These are phyloP conservation scores for Geotrichum carabidarum DNA, from an alignment of 1,139 yeast genomes.

Conservation along the genomic window DNA sequence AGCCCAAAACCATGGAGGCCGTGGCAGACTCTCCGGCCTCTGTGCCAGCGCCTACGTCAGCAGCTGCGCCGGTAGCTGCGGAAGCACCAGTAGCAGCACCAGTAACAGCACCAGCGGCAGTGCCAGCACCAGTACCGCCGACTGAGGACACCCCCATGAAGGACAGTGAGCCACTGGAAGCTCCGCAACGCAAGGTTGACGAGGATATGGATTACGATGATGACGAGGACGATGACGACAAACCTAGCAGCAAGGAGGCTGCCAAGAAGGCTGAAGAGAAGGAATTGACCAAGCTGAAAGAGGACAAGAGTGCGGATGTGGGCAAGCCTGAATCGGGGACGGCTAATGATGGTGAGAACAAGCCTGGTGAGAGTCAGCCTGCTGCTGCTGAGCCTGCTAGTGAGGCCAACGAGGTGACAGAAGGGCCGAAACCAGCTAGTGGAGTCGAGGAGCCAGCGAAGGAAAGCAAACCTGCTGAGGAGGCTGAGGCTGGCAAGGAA, in stretches of 20 bases:
- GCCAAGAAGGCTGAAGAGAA: not conserved
- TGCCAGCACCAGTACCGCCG: conserved; percentile 13
- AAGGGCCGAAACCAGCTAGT: not conserved
- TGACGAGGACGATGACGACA: conserved; percentile 39
- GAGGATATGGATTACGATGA: conserved; percentile 85
- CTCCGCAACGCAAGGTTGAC: conserved; percentile 69
- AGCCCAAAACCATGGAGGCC: not conserved
- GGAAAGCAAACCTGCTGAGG: not conserved
- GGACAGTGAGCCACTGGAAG: conserved; percentile 44
- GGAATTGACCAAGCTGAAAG: not conserved
- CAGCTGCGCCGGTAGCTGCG: conserved; percentile 1
- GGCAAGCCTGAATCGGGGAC: not conserved
- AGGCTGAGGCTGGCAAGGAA: not conserved
- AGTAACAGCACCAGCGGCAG: conserved; percentile 4
- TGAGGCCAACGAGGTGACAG: not conserved
- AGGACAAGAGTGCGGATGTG: not conserved
- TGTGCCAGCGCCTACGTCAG: conserved; percentile 3
- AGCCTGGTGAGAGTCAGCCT: not conserved
- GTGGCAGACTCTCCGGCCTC: conserved; percentile 5
- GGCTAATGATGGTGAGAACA: not conserved
- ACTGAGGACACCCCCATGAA: conserved; percentile 19
- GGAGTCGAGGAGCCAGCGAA: not conserved
- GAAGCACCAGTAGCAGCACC: not conserved
- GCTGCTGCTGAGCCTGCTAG: conserved; percentile 6
- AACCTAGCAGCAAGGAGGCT: not conserved